Percentiles rank a stretch among this genome's conserved stretches.
These are phyloP conservation scores for Lathyrus tuberosus DNA, from an alignment of 306 rosid genomes.

Conservation along the genomic window DNA sequence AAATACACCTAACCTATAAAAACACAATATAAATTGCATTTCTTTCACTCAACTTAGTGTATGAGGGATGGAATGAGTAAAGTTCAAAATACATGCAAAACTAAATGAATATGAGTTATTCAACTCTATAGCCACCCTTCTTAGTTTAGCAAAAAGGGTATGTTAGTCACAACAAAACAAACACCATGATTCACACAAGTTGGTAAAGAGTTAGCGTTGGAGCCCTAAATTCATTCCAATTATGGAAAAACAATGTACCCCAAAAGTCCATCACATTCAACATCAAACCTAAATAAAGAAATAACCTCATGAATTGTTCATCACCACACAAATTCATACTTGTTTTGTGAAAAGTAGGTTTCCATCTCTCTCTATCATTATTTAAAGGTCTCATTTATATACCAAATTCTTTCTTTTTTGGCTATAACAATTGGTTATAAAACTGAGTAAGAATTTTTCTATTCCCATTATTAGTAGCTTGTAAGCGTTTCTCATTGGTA, in stretches of 20 bases:
- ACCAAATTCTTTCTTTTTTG: constrained; percentile 38
- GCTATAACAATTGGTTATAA: constrained; percentile 37
- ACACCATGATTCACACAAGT: constrained; percentile 30
- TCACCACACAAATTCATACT: constrained; percentile 31
- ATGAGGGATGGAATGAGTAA: background rate
- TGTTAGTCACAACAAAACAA: background rate
- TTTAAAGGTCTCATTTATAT: constrained; percentile 37
- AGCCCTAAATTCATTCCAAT: constrained; percentile 26
- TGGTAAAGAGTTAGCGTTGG: constrained; percentile 39
- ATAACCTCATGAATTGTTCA: constrained; percentile 26
- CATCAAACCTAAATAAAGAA: constrained; percentile 38
- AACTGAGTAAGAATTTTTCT: constrained; percentile 38
- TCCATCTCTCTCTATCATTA: constrained; percentile 36
- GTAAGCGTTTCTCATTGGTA: constrained; percentile 37
- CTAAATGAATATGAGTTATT: background rate
- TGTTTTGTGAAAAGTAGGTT: constrained; percentile 44
- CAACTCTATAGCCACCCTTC: background rate
- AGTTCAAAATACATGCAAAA: background rate
- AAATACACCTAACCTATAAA: too few species aligned
- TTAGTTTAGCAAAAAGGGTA: background rate
- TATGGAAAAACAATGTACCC: constrained; percentile 42
- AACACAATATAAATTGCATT: too few species aligned
- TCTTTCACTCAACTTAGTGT: background rate
- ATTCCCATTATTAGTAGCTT: constrained; percentile 50
- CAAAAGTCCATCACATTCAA: constrained; percentile 44